Evolutionary conservation across 192 early-diverging fungal species (phyloP).

Genomic region (Anaeromyces robustus): DNA sequence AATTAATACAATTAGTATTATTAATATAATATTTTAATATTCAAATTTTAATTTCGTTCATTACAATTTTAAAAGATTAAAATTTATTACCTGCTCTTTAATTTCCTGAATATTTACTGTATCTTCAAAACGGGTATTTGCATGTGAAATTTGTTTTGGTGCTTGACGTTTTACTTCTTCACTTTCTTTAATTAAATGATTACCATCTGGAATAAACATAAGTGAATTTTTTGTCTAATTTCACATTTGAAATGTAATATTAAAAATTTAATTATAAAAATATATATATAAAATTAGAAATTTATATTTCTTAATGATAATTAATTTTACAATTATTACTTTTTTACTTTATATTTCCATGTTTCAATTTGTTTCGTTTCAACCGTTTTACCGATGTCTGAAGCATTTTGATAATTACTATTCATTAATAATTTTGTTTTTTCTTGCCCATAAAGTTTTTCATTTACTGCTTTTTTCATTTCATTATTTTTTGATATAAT

Average conservation of each 20-base stretch:
- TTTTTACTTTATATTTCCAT: constrained; percentile 41
- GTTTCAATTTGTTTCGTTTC: constrained; percentile 15
- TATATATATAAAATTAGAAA: too few relatives aligned
- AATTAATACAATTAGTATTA: too few relatives aligned
- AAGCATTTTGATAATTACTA: constrained; percentile 3
- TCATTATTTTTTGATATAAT: constrained; percentile 44
- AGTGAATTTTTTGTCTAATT: neutral
- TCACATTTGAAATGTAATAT: neutral
- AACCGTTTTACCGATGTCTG: constrained; percentile 3
- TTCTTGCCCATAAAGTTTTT: constrained; percentile 53
- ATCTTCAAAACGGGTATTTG: neutral
- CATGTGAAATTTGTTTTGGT: neutral
- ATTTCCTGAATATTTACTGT: neutral
- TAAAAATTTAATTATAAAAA: neutral
- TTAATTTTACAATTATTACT: neutral
- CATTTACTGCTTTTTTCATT: constrained; percentile 34
- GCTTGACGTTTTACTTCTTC: neutral
- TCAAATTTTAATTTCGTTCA: too few relatives aligned
- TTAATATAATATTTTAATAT: neutral
- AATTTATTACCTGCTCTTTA: neutral
- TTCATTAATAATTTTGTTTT: constrained; percentile 10
- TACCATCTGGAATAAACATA: neutral
- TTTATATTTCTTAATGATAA: too few relatives aligned
- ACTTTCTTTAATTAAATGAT: neutral
- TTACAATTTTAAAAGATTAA: too few relatives aligned